These are phyloP conservation scores for Yueomyces sp. DNA, from an alignment of 805 yeast genomes.

Conservation along the genomic window DNA sequence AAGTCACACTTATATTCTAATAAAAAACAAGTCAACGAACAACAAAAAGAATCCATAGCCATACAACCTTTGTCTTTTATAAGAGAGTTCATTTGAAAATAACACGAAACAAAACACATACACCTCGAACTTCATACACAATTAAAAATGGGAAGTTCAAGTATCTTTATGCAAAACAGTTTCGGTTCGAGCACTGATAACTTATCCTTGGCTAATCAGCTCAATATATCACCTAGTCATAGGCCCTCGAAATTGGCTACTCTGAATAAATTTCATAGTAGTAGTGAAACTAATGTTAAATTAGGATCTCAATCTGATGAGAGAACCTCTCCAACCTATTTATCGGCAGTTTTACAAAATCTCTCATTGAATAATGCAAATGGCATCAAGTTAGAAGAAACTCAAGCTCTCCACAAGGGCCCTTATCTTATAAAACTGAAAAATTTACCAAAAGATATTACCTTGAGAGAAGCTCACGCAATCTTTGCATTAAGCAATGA, in stretches of 20 bases:
- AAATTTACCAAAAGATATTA: slow-evolving; percentile 51
- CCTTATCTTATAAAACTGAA: slow-evolving; percentile 29
- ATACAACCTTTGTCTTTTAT: too few species aligned
- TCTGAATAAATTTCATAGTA: not conserved
- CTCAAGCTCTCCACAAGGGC: slow-evolving; percentile 3
- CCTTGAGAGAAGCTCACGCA: slow-evolving; percentile 52
- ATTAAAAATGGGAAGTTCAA: not conserved
- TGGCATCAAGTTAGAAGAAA: not conserved
- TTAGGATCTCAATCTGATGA: not conserved
- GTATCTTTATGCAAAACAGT: not conserved
- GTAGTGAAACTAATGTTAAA: not conserved
- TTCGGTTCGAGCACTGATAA: not conserved
- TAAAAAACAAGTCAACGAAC: too few species aligned
- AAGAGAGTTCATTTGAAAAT: too few species aligned
- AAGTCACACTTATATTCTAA: too few species aligned
- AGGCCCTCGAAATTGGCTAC: not conserved
- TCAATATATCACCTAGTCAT: not conserved
- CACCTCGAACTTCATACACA: too few species aligned
- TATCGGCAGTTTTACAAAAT: not conserved
- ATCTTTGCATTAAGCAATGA: slow-evolving; percentile 61
- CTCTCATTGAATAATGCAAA: not conserved
- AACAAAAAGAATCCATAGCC: too few species aligned
- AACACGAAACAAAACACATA: too few species aligned
- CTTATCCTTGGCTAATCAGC: not conserved
- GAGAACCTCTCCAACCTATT: not conserved